Evolutionary conservation across 805 yeast genomes (phyloP), one percentile per base, ranked within the genome.

Genomic region (Yamadazyma insecticola): DNA sequence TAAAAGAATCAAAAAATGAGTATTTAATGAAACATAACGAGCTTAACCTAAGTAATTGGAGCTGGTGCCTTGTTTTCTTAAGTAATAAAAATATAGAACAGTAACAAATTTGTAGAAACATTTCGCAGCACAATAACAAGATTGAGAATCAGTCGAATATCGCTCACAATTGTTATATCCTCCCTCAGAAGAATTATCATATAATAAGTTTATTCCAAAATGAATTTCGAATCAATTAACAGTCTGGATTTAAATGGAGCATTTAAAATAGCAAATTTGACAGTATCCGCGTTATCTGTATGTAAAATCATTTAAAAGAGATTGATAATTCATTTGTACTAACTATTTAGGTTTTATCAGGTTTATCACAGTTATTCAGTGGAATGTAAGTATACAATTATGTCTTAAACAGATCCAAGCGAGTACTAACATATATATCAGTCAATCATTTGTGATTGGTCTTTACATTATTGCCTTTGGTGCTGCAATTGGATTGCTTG

Each of bases 401-500:
- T 9, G 7, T 14, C 18, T 6, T 8, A 9, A 13, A 12, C 12
- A 6, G 18, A 11, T 8, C 7, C 13, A 13, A 6, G 10, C 12
- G 12, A 6, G 13, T 25, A 25, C 28, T 25, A 13, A 13, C 28
- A 29, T 27, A 24, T 18, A 10, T 18, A 12, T 16, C 15, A 41
- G 45, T 9, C 58, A 33, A 14, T 30, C 29, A 20, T 78, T 80
- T 48, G 51, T 81, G 20, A 59, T 75, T 29, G 83, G 84, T 1
- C 26, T 80, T n/a, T 78, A 69, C 48, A 60, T 80, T 13, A 58
- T 78, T 17, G 61, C 62, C 4, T 60, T 79, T 28, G 84, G 88
- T 14, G 62, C 57, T 4, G 60, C 64, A 6, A 69, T 80, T 32
- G 74, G 76, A 6, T 59, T 18, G 3, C 30, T 50, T 53, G 80